Evolutionary conservation across 2,329 filamentous ascomycete genomes (phyloP).

Genomic region (Calonectria pteridis): DNA sequence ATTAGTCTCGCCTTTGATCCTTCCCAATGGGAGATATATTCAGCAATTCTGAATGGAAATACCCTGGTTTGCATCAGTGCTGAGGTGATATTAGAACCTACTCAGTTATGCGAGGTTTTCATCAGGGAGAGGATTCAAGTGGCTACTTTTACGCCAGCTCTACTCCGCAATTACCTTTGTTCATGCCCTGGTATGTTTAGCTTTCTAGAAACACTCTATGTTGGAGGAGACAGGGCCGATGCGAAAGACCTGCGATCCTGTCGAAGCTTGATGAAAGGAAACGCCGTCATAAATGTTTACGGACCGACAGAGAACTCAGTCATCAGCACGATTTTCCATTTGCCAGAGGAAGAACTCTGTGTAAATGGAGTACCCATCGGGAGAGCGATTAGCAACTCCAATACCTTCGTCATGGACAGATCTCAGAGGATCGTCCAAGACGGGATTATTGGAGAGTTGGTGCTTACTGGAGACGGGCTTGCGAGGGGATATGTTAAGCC

Average conservation of each 20-base stretch:
- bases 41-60: too few relatives aligned
- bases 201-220: background rate
- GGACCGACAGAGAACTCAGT: background rate
- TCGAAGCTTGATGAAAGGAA: background rate
- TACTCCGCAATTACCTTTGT: too few relatives aligned
- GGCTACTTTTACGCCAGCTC: too few relatives aligned
- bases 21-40: background rate
- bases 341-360: background rate
- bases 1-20: background rate
- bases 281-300: background rate
- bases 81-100: too few relatives aligned
- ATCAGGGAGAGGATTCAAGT: too few relatives aligned
- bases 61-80: too few relatives aligned
- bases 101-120: too few relatives aligned
- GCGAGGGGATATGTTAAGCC: too few relatives aligned
- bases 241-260: background rate
- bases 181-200: too few relatives aligned
- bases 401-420: background rate
- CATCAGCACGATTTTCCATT: background rate
- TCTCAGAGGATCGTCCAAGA: conserved; percentile 21
- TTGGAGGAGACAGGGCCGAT: background rate
- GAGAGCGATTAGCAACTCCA: background rate
- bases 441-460: too few relatives aligned
- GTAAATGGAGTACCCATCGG: background rate
- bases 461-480: too few relatives aligned